Base-by-base conservation (phyloP, 1,284 basidiomycete genomes). In the Sporisorium iseilematis-ciliati region DNA sequence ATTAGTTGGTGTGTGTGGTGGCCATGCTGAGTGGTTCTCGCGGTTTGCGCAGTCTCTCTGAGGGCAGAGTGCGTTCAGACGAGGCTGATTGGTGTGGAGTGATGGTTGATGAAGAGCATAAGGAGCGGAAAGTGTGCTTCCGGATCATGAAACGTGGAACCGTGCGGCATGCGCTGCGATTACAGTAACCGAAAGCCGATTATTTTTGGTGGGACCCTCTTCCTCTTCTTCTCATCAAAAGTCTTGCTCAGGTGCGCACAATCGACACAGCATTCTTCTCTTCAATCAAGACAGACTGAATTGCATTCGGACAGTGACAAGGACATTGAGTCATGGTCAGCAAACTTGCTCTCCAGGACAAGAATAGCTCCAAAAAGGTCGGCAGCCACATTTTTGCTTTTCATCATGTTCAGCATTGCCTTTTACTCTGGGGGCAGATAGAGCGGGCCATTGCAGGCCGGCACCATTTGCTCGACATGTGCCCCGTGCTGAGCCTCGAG, bases 381-480 rank as follows among this genome's bases (percentile, higher is more conserved):
- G 21, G 41, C 42, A 23, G 41, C 18, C 46, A n/a, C 8, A n/a
- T n/a, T n/a, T 29, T 40, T 20, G 18, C 31, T 33, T 1, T 21
- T n/a, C 8, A 14, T 14, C 14, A 8, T 40, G 52, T 51, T 75
- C 72, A 75, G 68, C 58, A 75, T 75, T 75, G 73, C 73, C 73
- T 75, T 75, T 71, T 75, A 75, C 67, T 66, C 67, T 35, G 31
- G 48, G 45, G 55, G 57, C 29, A 45, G 31, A 45, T 8, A 29
- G 23, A 5, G 49, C 20, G 18, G n/a, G 18, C 16, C 38, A 16
- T 12, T 21, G 20, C 10, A 26, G 23, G 23, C 31, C 23, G 20
- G 14, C 1, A 20, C n/a, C 25, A n/a, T 51, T 60, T 51, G 65
- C 65, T 65, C 52, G 65, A 63, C 70, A 67, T 33, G 45, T 60